A percentile compares a stretch with the other conserved stretches of the same genome.
Evolutionary conservation across 306 rosid species (phyloP).

Genomic region (Cucurbita ficifolia): DNA sequence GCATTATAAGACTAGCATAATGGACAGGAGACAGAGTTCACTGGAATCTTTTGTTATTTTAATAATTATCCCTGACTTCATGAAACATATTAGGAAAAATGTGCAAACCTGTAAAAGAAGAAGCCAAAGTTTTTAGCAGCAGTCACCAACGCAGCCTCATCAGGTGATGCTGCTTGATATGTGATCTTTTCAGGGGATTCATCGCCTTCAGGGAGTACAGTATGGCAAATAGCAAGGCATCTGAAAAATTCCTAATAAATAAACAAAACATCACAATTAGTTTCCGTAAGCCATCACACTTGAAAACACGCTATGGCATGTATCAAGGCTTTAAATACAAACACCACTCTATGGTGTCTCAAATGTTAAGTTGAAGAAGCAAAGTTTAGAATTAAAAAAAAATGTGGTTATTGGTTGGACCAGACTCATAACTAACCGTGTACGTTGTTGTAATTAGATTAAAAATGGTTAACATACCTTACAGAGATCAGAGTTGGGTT

Average conservation of each 20-base stretch:
- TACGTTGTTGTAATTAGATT: neutral
- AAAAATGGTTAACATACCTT: slow-evolving; percentile 29
- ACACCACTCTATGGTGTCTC: neutral
- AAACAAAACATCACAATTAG: neutral
- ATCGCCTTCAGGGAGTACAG: slow-evolving; percentile 90
- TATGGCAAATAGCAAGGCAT: slow-evolving; percentile 88
- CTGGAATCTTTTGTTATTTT: neutral
- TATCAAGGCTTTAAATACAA: neutral
- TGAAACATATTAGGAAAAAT: slow-evolving; percentile 1
- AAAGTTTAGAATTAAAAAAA: neutral
- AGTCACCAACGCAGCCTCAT: slow-evolving; percentile 62
- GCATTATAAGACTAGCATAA: neutral
- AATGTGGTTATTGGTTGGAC: neutral
- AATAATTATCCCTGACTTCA: neutral
- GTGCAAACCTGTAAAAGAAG: slow-evolving; percentile 83
- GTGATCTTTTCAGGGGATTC: slow-evolving; percentile 68
- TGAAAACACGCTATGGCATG: neutral
- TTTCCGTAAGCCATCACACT: neutral
- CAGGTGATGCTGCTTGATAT: slow-evolving; percentile 95
- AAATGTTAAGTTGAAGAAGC: neutral
- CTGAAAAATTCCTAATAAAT: slow-evolving; percentile 36
- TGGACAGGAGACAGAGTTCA: neutral
- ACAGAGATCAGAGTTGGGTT: slow-evolving; percentile 81
- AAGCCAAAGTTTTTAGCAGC: slow-evolving; percentile 93
- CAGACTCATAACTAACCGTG: neutral